These are phyloP conservation scores for Heracleum sosnowskyi DNA, from an alignment of 129 eudicot species.

Conservation along the genomic window DNA sequence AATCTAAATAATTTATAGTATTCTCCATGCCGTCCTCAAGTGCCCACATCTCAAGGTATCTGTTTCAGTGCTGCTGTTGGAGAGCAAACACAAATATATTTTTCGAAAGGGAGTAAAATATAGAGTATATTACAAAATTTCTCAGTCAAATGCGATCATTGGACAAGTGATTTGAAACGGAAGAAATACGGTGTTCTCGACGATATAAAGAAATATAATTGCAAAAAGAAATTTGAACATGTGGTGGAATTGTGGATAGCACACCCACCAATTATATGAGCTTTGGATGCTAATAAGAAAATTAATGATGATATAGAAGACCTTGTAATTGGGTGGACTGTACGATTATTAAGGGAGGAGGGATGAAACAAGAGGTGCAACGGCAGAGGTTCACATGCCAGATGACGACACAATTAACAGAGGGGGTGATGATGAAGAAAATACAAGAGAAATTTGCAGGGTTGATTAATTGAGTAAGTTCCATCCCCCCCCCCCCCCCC, in stretches of 20 bases:
- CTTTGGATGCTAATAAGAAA: not conserved
- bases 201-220: too few relatives aligned
- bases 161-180: too few relatives aligned
- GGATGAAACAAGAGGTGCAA: constrained; percentile 1
- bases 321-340: not conserved
- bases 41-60: not conserved
- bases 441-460: constrained; percentile 5
- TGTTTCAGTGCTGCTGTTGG: constrained; percentile 3
- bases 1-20: not conserved
- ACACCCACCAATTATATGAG: too few relatives aligned
- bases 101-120: too few relatives aligned
- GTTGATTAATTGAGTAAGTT: not conserved
- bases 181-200: too few relatives aligned
- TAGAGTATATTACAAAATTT: too few relatives aligned
- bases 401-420: not conserved
- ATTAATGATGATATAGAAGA: not conserved
- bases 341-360: not conserved
- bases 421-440: not conserved
- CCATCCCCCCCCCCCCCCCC: too few relatives aligned
- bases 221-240: too few relatives aligned
- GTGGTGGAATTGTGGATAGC: too few relatives aligned
- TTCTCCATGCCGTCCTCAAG: not conserved
- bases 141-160: too few relatives aligned
- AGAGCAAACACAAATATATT: not conserved
- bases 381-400: not conserved